A percentile compares a stretch with the other conserved stretches of the same genome.
phyloP scores from a whole-genome alignment of 768 basidiomycete species.

The Auricularia sp. region DNA sequence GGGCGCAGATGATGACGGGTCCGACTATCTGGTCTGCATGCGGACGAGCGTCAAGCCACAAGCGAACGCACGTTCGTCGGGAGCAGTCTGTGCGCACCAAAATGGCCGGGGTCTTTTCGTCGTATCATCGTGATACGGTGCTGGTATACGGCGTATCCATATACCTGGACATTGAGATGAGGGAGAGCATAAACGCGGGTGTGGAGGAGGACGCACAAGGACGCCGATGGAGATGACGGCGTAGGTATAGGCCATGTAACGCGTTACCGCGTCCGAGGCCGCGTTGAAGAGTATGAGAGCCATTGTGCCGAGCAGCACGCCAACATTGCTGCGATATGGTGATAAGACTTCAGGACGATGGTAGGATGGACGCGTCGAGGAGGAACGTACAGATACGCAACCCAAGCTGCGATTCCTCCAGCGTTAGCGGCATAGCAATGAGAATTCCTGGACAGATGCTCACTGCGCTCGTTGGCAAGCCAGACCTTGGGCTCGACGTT shows the following conservation, averaged over 20 bases:
- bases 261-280: slow-evolving; percentile 59
- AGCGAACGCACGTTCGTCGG: slow-evolving; percentile 2
- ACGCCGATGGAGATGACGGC: slow-evolving; percentile 67
- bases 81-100: slow-evolving; percentile 45
- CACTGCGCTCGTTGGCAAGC: slow-evolving; percentile 94
- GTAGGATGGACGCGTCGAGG: not conserved
- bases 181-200: not conserved
- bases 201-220: slow-evolving; percentile 34
- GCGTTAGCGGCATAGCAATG: not conserved
- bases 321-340: slow-evolving; percentile 36
- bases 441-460: slow-evolving; percentile 15
- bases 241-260: slow-evolving; percentile 74
- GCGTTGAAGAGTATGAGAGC: slow-evolving; percentile 85
- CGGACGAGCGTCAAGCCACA: not conserved
- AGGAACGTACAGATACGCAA: slow-evolving; percentile 58
- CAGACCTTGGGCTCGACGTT: slow-evolving; percentile 93
- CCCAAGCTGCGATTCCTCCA: slow-evolving; percentile 52
- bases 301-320: slow-evolving; percentile 75
- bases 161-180: slow-evolving; percentile 39
- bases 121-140: slow-evolving; percentile 85
- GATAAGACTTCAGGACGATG: not conserved
- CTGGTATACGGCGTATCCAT: slow-evolving; percentile 82
- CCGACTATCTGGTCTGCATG: slow-evolving; percentile 66
- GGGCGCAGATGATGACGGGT: slow-evolving; percentile 69
- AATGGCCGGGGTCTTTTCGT: slow-evolving; percentile 76